phyloP scores from a whole-genome alignment of 441 rosid genomes.

The Mallotus repandus region DNA sequence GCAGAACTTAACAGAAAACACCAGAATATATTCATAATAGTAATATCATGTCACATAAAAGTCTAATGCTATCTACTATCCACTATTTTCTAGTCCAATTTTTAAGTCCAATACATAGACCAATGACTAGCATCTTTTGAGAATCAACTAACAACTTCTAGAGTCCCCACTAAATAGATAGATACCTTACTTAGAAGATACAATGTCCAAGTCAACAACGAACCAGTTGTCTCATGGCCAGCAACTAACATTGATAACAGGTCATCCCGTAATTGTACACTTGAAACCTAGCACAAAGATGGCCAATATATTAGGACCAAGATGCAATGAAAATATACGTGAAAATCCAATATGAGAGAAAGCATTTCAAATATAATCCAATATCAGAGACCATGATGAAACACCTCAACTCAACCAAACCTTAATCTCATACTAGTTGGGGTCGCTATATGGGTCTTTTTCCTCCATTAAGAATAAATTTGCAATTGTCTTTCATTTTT shows the following conservation, averaged over 20 bases:
- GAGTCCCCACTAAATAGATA: not conserved
- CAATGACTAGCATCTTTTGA: not conserved
- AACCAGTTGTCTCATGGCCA: slow-evolving; percentile 95
- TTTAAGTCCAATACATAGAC: not conserved
- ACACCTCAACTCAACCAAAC: not conserved
- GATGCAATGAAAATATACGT: not conserved
- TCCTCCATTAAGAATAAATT: no score
- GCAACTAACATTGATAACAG: slow-evolving; percentile 94
- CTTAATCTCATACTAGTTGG: no score
- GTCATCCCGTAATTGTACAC: slow-evolving; percentile 81
- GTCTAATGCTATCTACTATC: no score
- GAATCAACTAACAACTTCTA: not conserved
- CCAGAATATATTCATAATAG: not conserved
- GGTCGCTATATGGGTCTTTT: no score
- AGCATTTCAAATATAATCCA: not conserved
- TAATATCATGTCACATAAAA: not conserved
- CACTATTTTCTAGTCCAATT: no score
- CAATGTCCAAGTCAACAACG: slow-evolving; percentile 89
- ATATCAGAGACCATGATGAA: not conserved
- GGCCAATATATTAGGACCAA: slow-evolving; percentile 17
- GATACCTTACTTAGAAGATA: slow-evolving; percentile 94
- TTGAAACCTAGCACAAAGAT: slow-evolving; percentile 56
- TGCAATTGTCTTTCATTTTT: no score
- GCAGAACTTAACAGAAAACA: not conserved
- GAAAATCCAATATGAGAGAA: slow-evolving; percentile 2